phyloP scores from a whole-genome alignment of 225 moss, liverwort and hornwort genomes.

The Rhytidiadelphus loreus region DNA sequence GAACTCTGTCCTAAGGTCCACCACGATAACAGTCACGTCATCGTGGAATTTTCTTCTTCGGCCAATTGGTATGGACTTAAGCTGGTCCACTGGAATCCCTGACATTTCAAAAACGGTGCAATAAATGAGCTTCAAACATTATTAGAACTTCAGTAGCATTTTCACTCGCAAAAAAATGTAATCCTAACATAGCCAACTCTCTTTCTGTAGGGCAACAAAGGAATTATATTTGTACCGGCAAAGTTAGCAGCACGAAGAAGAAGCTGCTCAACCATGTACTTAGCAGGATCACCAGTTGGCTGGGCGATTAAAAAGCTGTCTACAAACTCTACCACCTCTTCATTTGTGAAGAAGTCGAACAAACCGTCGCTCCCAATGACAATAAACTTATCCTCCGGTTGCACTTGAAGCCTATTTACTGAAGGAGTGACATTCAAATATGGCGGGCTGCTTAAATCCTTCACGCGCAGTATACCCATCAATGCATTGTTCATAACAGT shows the following conservation, averaged over 20 bases:
- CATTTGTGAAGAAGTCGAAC: constrained; percentile 79
- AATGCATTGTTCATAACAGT: constrained; percentile 65
- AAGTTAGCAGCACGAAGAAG: constrained; percentile 57
- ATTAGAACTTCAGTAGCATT: background rate
- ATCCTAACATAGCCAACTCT: background rate
- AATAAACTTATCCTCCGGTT: constrained; percentile 59
- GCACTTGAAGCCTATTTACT: constrained; percentile 43
- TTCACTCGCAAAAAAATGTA: background rate
- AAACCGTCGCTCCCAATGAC: constrained; percentile 84
- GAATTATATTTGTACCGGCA: constrained; percentile 32
- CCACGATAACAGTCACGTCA: constrained; percentile 74
- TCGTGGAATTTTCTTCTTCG: constrained; percentile 82
- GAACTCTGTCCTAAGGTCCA: constrained; percentile 44
- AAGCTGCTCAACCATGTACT: constrained; percentile 83
- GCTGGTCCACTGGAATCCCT: constrained; percentile 61
- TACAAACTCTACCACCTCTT: constrained; percentile 58
- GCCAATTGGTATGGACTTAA: constrained; percentile 73
- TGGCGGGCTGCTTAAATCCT: constrained; percentile 70
- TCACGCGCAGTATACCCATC: constrained; percentile 80
- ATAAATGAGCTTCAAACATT: background rate
- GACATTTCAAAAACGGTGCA: background rate
- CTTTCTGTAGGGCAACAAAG: background rate
- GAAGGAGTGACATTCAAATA: constrained; percentile 52
- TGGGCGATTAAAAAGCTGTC: constrained; percentile 28
- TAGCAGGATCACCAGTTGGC: constrained; percentile 66